Conservation (phyloP, 306 rosid genomes). For the Dicorynia guianensis region DNA sequence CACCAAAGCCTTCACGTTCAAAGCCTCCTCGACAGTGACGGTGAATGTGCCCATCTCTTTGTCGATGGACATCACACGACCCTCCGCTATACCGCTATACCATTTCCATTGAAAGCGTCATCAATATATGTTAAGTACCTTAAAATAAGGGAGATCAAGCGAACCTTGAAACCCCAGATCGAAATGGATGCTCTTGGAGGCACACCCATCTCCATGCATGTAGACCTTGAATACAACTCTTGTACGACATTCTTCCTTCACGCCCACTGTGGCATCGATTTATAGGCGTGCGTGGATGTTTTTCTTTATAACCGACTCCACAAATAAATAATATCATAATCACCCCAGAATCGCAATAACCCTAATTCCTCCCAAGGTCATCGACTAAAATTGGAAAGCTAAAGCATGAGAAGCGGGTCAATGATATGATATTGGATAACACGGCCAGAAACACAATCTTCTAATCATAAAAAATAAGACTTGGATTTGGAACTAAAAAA, state of each 20-base stretch:
- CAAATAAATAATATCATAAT: too few species aligned
- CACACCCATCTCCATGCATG: constrained; percentile 87
- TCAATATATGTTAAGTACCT: background rate
- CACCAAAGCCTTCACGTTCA: constrained; percentile 73
- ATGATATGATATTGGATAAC: too few species aligned
- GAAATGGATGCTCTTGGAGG: constrained; percentile 51
- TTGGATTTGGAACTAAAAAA: too few species aligned
- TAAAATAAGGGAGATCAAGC: background rate
- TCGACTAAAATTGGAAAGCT: too few species aligned
- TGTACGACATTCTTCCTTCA: constrained; percentile 40
- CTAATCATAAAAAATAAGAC: too few species aligned
- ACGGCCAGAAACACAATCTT: too few species aligned
- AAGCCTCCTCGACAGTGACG: constrained; percentile 69
- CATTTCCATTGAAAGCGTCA: background rate
- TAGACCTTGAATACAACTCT: constrained; percentile 66
- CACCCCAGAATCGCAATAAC: too few species aligned
- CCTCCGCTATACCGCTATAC: constrained; percentile 56
- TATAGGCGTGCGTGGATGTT: too few species aligned
- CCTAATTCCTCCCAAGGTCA: too few species aligned
- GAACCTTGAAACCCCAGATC: constrained; percentile 57
- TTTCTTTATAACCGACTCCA: too few species aligned
- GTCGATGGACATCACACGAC: constrained; percentile 57
- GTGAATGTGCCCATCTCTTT: constrained; percentile 56
- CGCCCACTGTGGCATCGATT: too few species aligned
- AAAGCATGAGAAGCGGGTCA: too few species aligned